A percentile compares a stretch with the other conserved stretches of the same genome.
Conservation (phyloP, 169 alveolate species). For the Plasmodium fragile region DNA sequence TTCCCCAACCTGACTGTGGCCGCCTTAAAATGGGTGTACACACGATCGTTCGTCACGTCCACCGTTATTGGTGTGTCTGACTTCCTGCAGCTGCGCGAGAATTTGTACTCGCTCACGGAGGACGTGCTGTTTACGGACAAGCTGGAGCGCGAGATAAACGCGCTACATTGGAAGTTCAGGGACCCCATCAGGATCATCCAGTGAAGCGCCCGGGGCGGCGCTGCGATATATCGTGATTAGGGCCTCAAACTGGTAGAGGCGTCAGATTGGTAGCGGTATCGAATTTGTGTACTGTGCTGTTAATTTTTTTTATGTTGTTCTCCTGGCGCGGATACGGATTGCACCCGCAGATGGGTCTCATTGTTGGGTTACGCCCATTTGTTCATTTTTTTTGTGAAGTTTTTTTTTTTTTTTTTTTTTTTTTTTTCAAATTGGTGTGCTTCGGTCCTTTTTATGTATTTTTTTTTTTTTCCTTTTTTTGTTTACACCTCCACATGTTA, state of each 20-base stretch:
- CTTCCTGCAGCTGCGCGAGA: conserved; percentile 86
- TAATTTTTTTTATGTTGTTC: not conserved
- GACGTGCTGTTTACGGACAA: conserved; percentile 83
- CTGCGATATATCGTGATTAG: not conserved
- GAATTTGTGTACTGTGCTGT: not conserved
- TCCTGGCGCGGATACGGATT: not conserved
- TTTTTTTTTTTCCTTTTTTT: not conserved
- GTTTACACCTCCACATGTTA: not conserved
- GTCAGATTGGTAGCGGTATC: not conserved
- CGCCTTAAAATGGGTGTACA: conserved; percentile 87
- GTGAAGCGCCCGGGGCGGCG: not conserved
- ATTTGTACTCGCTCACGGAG: conserved; percentile 83
- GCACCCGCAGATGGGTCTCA: not conserved
- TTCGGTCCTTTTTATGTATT: not conserved
- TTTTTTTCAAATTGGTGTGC: not conserved
- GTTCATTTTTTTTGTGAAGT: not conserved
- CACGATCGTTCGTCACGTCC: conserved; percentile 86
- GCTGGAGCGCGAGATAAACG: conserved; percentile 88
- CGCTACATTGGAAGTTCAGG: conserved; percentile 90
- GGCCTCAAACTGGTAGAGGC: not conserved
- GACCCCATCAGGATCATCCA: conserved; percentile 88
- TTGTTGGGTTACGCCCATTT: not conserved
- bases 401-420: not conserved
- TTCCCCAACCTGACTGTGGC: conserved; percentile 86
- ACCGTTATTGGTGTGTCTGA: conserved; percentile 88